Conservation (phyloP, 257 asterid genomes). For the Fraxinus pennsylvanica region DNA sequence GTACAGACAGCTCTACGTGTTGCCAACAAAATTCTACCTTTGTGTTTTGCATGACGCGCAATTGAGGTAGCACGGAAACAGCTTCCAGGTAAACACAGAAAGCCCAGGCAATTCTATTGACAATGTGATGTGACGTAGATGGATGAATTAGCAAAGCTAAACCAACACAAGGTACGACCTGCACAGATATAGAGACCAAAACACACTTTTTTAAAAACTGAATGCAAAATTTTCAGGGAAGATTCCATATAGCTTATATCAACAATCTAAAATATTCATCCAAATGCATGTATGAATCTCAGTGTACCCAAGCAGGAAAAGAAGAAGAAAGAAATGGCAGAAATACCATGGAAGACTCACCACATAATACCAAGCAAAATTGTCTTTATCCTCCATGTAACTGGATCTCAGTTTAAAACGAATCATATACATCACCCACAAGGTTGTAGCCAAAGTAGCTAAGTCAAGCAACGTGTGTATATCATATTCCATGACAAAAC, state of each 20-base stretch:
- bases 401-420: slow-evolving; percentile 64
- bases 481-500: slow-evolving; percentile 80
- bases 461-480: slow-evolving; percentile 78
- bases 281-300: neutral
- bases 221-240: neutral
- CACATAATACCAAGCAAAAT: slow-evolving; percentile 59
- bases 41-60: slow-evolving; percentile 70
- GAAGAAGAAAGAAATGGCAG: neutral
- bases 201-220: slow-evolving; percentile 2
- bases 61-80: slow-evolving; percentile 68
- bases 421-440: slow-evolving; percentile 79
- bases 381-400: slow-evolving; percentile 82
- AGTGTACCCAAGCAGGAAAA: neutral
- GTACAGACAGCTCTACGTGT: neutral
- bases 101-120: slow-evolving; percentile 60
- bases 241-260: neutral
- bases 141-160: slow-evolving; percentile 58
- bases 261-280: neutral
- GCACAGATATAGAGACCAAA: slow-evolving; percentile 17
- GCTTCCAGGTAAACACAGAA: slow-evolving; percentile 69
- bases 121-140: slow-evolving; percentile 42
- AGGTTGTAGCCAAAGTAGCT: slow-evolving; percentile 65
- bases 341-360: slow-evolving; percentile 40
- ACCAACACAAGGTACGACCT: slow-evolving; percentile 60
- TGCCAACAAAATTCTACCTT: slow-evolving; percentile 35